Percentiles rank a stretch among this genome's conserved stretches.
Conservation (phyloP, 2,329 filamentous ascomycete genomes). For the Colletotrichum incanum region DNA sequence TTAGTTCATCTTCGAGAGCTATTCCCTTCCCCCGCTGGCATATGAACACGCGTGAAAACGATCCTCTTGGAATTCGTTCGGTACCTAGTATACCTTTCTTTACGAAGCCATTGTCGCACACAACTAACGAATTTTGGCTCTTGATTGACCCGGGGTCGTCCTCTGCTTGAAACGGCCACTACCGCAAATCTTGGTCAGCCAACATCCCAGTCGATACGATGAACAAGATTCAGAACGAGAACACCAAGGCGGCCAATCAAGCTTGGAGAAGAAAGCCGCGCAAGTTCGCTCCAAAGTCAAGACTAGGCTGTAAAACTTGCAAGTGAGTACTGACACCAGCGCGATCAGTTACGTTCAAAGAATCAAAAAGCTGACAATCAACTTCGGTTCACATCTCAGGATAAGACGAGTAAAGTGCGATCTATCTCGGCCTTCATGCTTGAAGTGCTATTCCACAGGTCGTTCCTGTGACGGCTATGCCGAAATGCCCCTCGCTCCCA, state of each 20-base stretch:
- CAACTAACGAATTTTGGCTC: not conserved
- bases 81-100: not conserved
- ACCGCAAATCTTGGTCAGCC: not conserved
- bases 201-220: not conserved
- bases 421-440: constrained; percentile 52
- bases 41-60: not conserved
- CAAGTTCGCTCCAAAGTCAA: constrained; percentile 57
- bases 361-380: not conserved
- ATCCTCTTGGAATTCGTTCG: not conserved
- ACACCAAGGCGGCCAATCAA: not conserved
- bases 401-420: constrained; percentile 58
- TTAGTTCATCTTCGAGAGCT: not conserved
- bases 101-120: not conserved
- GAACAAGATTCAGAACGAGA: not conserved
- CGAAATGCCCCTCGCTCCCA: not conserved
- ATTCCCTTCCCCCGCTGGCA: not conserved
- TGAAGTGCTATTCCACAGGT: constrained; percentile 56
- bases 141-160: not conserved
- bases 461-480: constrained; percentile 56
- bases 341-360: not conserved
- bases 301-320: constrained; percentile 58
- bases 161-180: not conserved
- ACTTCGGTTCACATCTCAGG: constrained; percentile 44
- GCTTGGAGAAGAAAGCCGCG: constrained; percentile 52
- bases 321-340: constrained; percentile 52